Evolutionary conservation across 202 grass and related monocot species (phyloP), one percentile per base, ranked within the genome.

Genomic region (Saccharum hybrid): DNA sequence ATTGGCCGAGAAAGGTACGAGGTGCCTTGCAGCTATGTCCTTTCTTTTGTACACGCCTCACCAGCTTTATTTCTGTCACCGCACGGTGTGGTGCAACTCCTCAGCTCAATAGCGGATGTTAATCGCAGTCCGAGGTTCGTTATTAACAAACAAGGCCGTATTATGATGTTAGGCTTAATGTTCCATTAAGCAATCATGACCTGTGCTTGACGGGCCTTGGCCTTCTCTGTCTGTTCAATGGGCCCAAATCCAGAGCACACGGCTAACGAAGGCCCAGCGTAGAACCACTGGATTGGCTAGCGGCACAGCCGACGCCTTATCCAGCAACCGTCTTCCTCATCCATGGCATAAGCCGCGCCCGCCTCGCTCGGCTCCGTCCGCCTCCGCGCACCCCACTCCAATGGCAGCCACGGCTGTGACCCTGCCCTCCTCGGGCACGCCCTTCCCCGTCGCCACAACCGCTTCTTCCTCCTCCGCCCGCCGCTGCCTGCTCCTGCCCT

Each of bases 1-100:
- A 94, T n/a, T 90, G 83, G 80, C 90, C 83, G 83, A 92, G 86
- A 95, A 90, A 95, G 85, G 81, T 92, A 90, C 86, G 87, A 15
- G 45, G 15, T 48, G 1, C 4, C 3, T 6, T 16, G 48, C 4
- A 7, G 16, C 15, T 4, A 52, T 52, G 49, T 52, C 1, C 16
- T 5, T 52, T 19, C 1, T 52, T 52, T 52, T 52, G 16, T 52
- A 52, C 49, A 52, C 16, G 16, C 49, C 49, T 52, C 49, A 18
- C 1, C 15, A 18, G 14, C 15, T 7, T 5, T 16, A 16, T 49
- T 6, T 15, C 5, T 52, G 49, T 52, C 15, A 52, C 5, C 49
- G 15, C 15, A 1, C 49, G 49, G 3, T 52, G 49, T 52, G 49
- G 49, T 52, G 18, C 16, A 18, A 52, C 5, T 52, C 15, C 1